Evolutionary conservation across 441 rosid species (phyloP), one percentile per base, ranked within the genome.

Genomic region (Pelargonium citronellum): DNA sequence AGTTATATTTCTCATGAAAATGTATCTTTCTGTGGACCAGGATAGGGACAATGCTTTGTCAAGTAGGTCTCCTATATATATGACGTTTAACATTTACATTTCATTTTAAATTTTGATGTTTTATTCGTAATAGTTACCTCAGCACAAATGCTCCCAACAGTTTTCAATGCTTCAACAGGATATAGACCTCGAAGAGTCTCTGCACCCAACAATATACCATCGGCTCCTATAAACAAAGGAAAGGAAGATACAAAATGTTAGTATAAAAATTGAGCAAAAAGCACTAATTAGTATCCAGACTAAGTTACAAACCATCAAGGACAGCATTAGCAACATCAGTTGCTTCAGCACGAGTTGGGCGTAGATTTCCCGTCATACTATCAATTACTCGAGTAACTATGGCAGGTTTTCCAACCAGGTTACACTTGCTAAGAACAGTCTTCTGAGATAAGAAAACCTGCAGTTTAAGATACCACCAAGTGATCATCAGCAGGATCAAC

Each of bases 261-360:
- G 22, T 70, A 24, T 15, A 39, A 47, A 61, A 44, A 20, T 7
- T 7, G 51, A 15, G 22, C 15, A 10, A 64, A 64, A 44, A 4
- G 49, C 7, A 7, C 16, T 41, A 47, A 3, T 41, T 41, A 12
- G 41, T 12, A 61, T 61, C 20, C 30, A 44, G 13, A 66, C 16
- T 44, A 0, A 66, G 55, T 66, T 44, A 65, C 67, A 64, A 53
- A 76, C 79, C 79, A 68, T 76, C 79, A 7, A 76, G 72, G 22
- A 76, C 79, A 34, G 79, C 79, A 71, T 76, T 76, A 60, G 79
- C 79, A 63, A 76, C 79, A 71, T 76, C 79, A 43, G 79, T 76
- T 71, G 79, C 79, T 67, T 76, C 79, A 2, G 79, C 79, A 0
- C 79, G 75, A 62, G 79, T 76, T 37, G 79, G 79, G 19, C 79